These are phyloP conservation scores for Elsinoe fawcettii DNA, from an alignment of 2,329 filamentous ascomycete species.

Conservation along the genomic window DNA sequence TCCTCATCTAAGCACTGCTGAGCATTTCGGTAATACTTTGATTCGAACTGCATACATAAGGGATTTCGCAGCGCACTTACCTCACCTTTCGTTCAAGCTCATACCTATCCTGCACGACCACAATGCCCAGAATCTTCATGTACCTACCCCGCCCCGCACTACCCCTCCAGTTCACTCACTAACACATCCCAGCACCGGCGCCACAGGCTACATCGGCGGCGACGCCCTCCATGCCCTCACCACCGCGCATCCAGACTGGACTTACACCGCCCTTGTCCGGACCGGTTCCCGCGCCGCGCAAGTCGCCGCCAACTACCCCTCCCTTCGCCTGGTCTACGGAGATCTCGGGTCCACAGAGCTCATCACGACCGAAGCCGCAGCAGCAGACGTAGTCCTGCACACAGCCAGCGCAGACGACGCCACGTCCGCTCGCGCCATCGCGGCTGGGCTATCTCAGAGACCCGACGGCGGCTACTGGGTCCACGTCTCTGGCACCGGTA, in stretches of 20 bases:
- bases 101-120: neutral
- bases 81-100: too few species aligned
- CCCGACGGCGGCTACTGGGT: slow-evolving; percentile 40
- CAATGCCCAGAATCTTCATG: slow-evolving; percentile 6
- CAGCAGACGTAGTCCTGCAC: slow-evolving; percentile 47
- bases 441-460: slow-evolving; percentile 41
- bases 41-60: neutral
- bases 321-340: slow-evolving; percentile 45
- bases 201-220: slow-evolving; percentile 38
- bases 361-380: slow-evolving; percentile 40
- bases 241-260: slow-evolving; percentile 42
- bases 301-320: slow-evolving; percentile 31
- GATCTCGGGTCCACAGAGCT: slow-evolving; percentile 40
- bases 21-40: neutral
- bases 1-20: neutral
- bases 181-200: neutral
- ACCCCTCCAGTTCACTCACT: neutral
- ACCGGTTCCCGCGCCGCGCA: slow-evolving; percentile 23
- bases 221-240: slow-evolving; percentile 40
- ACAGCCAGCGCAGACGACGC: slow-evolving; percentile 43
- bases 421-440: slow-evolving; percentile 42
- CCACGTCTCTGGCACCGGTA: slow-evolving; percentile 51
- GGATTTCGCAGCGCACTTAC: neutral
- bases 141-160: neutral
- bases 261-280: slow-evolving; percentile 44